Conservation (phyloP, 306 rosid genomes). For the Vicia sativa region DNA sequence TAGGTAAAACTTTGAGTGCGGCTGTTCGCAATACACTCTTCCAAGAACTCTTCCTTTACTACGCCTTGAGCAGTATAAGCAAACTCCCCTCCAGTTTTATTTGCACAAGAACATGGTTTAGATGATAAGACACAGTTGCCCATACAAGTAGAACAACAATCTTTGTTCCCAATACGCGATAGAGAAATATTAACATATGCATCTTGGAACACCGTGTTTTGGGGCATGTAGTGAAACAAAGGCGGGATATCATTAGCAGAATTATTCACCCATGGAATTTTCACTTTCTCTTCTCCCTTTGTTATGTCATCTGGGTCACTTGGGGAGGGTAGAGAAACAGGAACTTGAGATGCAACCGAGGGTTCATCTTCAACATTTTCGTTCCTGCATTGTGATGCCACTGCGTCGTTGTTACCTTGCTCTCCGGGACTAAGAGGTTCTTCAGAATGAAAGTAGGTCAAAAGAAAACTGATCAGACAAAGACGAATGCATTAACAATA, state of each 20-base stretch:
- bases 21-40: constrained; percentile 64
- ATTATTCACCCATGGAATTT: constrained; percentile 71
- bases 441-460: constrained; percentile 43
- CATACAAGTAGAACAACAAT: constrained; percentile 78
- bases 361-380: constrained; percentile 42
- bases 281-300: constrained; percentile 83
- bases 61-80: constrained; percentile 70
- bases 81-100: constrained; percentile 61
- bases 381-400: constrained; percentile 41
- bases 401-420: constrained; percentile 42
- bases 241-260: constrained; percentile 53
- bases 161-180: constrained; percentile 60
- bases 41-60: constrained; percentile 71
- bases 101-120: constrained; percentile 70
- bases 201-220: constrained; percentile 57
- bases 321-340: constrained; percentile 27
- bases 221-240: constrained; percentile 65
- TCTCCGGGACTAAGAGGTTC: constrained; percentile 49
- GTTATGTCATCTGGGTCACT: constrained; percentile 60
- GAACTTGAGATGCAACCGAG: constrained; percentile 38
- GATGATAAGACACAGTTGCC: constrained; percentile 72
- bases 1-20: constrained; percentile 58
- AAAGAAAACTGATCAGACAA: constrained; percentile 36
- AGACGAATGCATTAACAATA: constrained; percentile 32
- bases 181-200: constrained; percentile 65